A percentile compares a stretch with the other conserved stretches of the same genome.
Conservation (phyloP, 352 stramenopile genomes). For the Thraustochytrium sp. region DNA sequence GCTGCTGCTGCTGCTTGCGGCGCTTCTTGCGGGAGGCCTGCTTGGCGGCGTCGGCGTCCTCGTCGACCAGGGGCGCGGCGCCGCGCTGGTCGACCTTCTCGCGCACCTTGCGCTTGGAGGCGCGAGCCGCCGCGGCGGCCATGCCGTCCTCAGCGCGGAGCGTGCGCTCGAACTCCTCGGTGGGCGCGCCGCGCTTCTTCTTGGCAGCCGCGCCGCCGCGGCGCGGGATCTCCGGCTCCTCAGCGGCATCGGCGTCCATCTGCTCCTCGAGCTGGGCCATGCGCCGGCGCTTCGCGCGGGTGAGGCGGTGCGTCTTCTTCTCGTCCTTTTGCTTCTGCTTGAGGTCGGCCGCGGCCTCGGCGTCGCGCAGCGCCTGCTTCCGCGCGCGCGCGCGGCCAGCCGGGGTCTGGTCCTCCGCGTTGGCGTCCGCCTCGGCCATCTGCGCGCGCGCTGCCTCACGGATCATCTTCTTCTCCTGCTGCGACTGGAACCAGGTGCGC, state of each 20-base stretch:
- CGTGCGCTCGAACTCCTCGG: not conserved
- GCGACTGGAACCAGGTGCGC: conserved; percentile 83
- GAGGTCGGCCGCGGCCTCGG: conserved; percentile 50
- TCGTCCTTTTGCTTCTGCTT: conserved; percentile 57
- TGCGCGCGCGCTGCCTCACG: conserved; percentile 55
- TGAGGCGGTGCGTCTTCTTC: conserved; percentile 51
- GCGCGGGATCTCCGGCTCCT: not conserved
- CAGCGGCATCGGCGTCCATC: not conserved
- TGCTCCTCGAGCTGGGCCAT: conserved; percentile 48
- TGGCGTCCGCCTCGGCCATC: conserved; percentile 60
- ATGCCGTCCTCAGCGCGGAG: not conserved
- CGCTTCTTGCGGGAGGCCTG: too few species aligned
- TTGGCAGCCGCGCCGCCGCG: not conserved
- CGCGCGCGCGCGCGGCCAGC: conserved; percentile 56
- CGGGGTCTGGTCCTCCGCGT: conserved; percentile 64
- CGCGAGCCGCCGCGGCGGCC: not conserved
- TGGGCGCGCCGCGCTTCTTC: not conserved
- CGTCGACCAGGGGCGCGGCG: not conserved
- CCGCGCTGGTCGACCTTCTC: not conserved
- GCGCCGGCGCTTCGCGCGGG: conserved; percentile 47
- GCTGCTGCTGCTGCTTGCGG: not conserved
- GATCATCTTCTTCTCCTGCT: conserved; percentile 58
- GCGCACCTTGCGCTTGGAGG: conserved; percentile 10
- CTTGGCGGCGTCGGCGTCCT: too few species aligned
- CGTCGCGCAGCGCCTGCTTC: conserved; percentile 61